Evolutionary conservation across 768 basidiomycete genomes (phyloP), one percentile per base, ranked within the genome.

Genomic region (Butyriboletus loyo): DNA sequence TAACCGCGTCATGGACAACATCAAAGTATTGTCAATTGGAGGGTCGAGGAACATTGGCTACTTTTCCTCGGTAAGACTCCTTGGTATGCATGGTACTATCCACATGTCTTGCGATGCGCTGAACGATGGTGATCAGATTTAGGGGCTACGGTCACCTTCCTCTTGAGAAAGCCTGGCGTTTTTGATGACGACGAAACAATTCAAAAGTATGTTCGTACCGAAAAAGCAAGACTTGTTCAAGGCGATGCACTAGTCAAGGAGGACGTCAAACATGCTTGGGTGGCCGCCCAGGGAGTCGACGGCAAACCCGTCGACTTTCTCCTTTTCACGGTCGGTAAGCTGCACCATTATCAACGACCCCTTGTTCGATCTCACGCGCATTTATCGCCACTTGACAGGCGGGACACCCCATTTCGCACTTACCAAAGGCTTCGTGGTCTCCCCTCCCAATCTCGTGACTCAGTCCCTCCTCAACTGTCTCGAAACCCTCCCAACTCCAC

Each of bases 91-190:
- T 35, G 15, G 22, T 22, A 10, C 1, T n/a, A n/a, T n/a, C 22
- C 2, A 4, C 11, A 22, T 22, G 1, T 5, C 7, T n/a, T 19
- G n/a, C 2, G 0, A 25, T 38, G 38, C 14, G 7, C 32, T 54
- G 39, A 46, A 28, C n/a, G 4, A 28, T 6, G 9, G 37, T n/a
- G 21, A 38, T 41, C 58, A 87, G 86, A 72, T 6, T 66, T 74
- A 46, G 85, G 86, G 35, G 73, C 79, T 4, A 81, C 75, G 2
- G 81, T 87, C 0, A 85, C 84, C 0, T 87, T 84, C 58, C 73
- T 87, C 13, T 73, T 88, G 32, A 80, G 87, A 28, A 74, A 71
- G 17, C 68, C 77, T 0, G 55, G 68, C 9, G 72, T 74, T 5
- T 87, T 88, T 56, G 82, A 85, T 39, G 55, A 67, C 7, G 80